Evolutionary conservation across 129 eudicot genomes (phyloP), one percentile per base, ranked within the genome.

Genomic region (Tanacetum coccineum): DNA sequence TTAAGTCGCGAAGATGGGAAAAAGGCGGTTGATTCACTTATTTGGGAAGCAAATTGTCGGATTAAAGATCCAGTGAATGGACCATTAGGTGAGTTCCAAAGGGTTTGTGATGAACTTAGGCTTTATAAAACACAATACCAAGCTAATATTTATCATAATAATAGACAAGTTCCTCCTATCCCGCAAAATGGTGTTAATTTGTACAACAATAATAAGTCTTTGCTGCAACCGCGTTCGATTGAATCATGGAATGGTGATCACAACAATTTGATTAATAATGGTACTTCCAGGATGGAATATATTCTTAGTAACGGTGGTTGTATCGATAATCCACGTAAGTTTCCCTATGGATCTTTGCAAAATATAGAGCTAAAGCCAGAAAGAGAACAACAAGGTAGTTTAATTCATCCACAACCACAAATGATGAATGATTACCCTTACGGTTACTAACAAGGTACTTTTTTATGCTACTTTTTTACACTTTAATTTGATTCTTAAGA

Each of bases 41-140:
- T 83, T 1, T 88, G 98, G 98, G 98, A 92, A 74, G 98, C 98
- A 10, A 42, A 74, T 21, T 80, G 96, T 20, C 75, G 96, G 64
- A 83, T 78, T 26, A 82, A 71, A 60, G 98, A 92, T 58, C 98
- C 95, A n/a, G 70, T 92, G 5, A 60, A 81, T 9, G 98, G 98
- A 3, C 87, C 95, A 7, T 88, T 78, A 6, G 96, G 96, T 55
- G 96, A 83, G 68, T 88, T 77, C 21, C 72, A 77, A 69, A 80
- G 76, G 68, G 82, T 92, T 64, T 74, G 11, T 21, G 96, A 88
- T 39, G 98, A 88, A 62, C 85, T 88, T 10, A 81, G 68, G 71
- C 59, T 76, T 59, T 85, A 81, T 66, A 82, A 81, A 71, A 73
- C 49, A 25, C 86, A 81, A 48, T 82, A 71, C 18, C 85, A 74